These are phyloP conservation scores for Tuber magnatum DNA, from an alignment of 495 filamentous ascomycete species.

Conservation along the genomic window DNA sequence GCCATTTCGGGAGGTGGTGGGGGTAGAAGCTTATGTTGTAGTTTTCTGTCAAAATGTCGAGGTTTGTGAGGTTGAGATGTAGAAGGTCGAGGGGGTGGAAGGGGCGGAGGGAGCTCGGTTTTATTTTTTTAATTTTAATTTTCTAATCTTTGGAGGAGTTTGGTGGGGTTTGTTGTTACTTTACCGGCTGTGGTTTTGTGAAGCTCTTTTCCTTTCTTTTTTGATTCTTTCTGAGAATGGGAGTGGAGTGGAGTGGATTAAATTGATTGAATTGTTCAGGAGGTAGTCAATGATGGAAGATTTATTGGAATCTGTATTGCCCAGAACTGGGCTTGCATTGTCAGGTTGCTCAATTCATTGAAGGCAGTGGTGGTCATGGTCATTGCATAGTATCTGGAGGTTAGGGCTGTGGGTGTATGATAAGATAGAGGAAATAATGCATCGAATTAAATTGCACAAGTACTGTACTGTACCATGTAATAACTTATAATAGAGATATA, in stretches of 20 bases:
- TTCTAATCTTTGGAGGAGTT: not conserved
- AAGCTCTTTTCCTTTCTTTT: constrained; percentile 5
- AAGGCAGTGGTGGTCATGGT: constrained; percentile 8
- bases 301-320: not conserved
- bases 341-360: not conserved
- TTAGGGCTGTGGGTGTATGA: not conserved
- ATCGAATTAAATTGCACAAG: not conserved
- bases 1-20: constrained; percentile 91
- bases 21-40: constrained; percentile 94
- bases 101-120: constrained; percentile 62
- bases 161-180: not conserved
- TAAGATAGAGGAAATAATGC: not conserved
- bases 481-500: too few relatives aligned
- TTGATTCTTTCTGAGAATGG: not conserved
- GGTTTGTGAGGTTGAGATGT: constrained; percentile 73
- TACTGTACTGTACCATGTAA: too few relatives aligned
- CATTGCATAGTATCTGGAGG: constrained; percentile 3
- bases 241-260: constrained; percentile 13
- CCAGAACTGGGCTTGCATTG: not conserved
- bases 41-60: constrained; percentile 91
- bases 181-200: not conserved
- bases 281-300: not conserved
- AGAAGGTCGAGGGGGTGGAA: constrained; percentile 68
- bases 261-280: not conserved
- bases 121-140: constrained; percentile 21